Conservation (phyloP, 768 basidiomycete genomes). For the Trametes sanguinea region DNA sequence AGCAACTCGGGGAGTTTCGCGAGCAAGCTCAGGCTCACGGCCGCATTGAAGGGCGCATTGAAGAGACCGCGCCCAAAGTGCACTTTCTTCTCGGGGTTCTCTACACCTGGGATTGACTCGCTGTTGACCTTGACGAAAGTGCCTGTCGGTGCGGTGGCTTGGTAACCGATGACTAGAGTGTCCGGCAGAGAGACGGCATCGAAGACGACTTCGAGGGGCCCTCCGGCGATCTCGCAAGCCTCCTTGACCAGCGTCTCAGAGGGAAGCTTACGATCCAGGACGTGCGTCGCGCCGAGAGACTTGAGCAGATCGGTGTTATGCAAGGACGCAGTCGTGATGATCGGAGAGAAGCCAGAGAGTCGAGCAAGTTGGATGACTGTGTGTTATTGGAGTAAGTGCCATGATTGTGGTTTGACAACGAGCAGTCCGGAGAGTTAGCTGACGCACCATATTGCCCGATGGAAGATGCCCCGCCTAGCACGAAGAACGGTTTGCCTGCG, state of each 20-base stretch:
- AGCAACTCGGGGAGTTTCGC: constrained; percentile 18
- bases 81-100: constrained; percentile 10
- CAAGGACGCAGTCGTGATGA: constrained; percentile 26
- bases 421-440: too few species aligned
- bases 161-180: constrained; percentile 23
- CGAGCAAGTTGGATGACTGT: constrained; percentile 29
- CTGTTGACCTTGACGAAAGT: constrained; percentile 18
- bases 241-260: neutral
- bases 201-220: constrained; percentile 21
- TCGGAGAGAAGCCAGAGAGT: constrained; percentile 30
- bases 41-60: neutral
- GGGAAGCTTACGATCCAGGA: constrained; percentile 27
- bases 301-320: constrained; percentile 20
- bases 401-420: too few species aligned
- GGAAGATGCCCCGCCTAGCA: constrained; percentile 30
- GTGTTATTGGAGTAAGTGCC: too few species aligned
- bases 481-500: constrained; percentile 30
- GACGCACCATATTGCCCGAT: constrained; percentile 33
- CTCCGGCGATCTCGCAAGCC: constrained; percentile 6
- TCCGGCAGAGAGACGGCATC: constrained; percentile 26
- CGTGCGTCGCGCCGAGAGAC: constrained; percentile 31
- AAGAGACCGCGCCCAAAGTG: constrained; percentile 10
- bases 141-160: constrained; percentile 22
- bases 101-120: neutral
- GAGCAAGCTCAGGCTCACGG: constrained; percentile 12